These are phyloP conservation scores for Purpureocillium lavendulum DNA, from an alignment of 2,329 filamentous ascomycete species.

Conservation along the genomic window DNA sequence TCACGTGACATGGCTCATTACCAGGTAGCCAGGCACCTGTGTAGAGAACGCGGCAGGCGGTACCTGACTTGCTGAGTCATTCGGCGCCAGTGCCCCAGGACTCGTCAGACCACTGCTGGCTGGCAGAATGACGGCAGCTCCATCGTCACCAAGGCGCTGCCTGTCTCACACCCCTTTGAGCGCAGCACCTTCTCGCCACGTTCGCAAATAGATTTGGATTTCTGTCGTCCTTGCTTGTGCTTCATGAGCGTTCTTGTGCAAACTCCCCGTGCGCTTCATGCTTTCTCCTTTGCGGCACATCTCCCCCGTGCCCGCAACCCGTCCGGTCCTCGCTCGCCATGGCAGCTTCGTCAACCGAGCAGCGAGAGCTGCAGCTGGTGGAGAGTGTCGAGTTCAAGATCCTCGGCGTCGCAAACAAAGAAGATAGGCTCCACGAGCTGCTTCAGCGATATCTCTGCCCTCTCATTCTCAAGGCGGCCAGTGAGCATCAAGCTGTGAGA, in stretches of 20 bases:
- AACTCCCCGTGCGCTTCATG: no score
- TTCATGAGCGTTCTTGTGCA: no score
- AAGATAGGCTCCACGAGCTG: conserved; percentile 71
- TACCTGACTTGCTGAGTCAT: not conserved
- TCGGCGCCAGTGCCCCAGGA: not conserved
- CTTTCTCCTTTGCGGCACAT: no score
- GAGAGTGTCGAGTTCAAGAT: conserved; percentile 83
- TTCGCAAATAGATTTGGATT: not conserved
- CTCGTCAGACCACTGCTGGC: no score
- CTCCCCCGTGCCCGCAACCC: not conserved
- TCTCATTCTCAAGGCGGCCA: conserved; percentile 77
- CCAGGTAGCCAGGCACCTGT: no score
- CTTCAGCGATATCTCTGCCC: conserved; percentile 74
- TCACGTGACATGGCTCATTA: not conserved
- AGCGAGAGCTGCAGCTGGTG: conserved; percentile 72
- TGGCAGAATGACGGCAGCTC: no score
- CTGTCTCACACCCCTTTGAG: not conserved
- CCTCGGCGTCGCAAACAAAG: conserved; percentile 67
- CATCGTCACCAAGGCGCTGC: conserved; percentile 2
- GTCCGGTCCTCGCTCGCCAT: conserved; percentile 16
- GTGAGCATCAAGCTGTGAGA: conserved; percentile 70
- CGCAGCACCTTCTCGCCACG: not conserved
- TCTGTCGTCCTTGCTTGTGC: no score
- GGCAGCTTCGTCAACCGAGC: conserved; percentile 37
- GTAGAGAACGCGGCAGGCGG: not conserved